Evolutionary conservation across 192 early-diverging fungal genomes (phyloP), one percentile per base, ranked within the genome.

Genomic region (Coemansia sp.): DNA sequence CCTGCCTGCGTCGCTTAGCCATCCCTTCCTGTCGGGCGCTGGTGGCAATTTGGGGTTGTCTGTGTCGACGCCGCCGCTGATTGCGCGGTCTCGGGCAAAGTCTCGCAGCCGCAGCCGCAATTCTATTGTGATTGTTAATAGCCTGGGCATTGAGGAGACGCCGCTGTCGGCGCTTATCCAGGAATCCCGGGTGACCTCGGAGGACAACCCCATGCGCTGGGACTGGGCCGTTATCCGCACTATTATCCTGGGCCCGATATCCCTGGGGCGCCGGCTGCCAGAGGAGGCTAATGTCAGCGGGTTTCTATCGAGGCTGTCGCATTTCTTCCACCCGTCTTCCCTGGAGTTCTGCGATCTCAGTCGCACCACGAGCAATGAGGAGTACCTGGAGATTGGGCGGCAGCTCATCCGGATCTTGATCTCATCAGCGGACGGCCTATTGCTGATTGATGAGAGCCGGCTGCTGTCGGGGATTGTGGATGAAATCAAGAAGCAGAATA

Each of bases 171-270:
- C 60, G 25, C 52, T 65, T 35, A 75, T 83, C 63, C 59, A 71
- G 42, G 75, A 77, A 21, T 75, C 80, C 41, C 75, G 68, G 7
- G 80, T 83, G 3, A 64, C 68, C 31, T 56, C 52, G 0, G 80
- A 83, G 55, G 80, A 83, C 3, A 83, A 83, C 41, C 72, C 80
- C 37, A 74, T 83, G 75, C 72, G 63, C 16, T 83, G 80, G 80
- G 65, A 77, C 69, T 83, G 80, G 80, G 61, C 62, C 12, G 56
- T 58, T 8, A 70, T 83, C 41, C 73, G 79, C 13, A 11, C 42
- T 28, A 53, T 77, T 1, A 73, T 83, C 25, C 67, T 73, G 34
- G 75, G 75, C 0, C 75, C 71, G 9, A 65, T 77, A 13, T 23
- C 61, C 21, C 37, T 45, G 59, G 55, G 31, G 12, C 71, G 68